Evolutionary conservation across 129 eudicot species (phyloP).

Genomic region (Helianthus tuberosus): DNA sequence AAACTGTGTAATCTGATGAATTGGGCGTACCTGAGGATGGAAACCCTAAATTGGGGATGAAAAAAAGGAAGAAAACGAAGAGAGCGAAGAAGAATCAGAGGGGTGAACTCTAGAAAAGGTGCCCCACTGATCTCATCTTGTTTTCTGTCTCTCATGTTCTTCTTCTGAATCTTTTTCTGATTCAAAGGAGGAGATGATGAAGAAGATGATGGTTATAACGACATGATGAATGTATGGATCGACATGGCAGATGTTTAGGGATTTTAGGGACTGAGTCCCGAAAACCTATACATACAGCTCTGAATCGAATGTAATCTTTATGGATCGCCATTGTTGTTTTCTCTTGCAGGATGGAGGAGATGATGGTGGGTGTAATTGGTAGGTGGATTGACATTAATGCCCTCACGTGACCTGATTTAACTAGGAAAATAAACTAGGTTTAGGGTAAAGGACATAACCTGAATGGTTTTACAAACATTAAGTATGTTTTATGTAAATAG

Average conservation of each 20-base stretch:
- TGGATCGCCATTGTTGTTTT: constrained; percentile 37
- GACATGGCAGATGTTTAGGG: constrained; percentile 43
- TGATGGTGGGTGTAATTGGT: too few species aligned
- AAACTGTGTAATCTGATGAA: background rate
- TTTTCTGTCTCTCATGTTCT: constrained; percentile 21
- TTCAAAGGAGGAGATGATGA: too few species aligned
- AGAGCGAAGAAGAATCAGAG: constrained; percentile 41
- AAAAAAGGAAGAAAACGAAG: constrained; percentile 28
- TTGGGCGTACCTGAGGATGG: constrained; percentile 11
- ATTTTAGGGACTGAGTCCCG: constrained; percentile 42
- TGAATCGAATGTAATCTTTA: constrained; percentile 57
- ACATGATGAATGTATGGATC: too few species aligned
- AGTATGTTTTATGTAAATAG: too few species aligned
- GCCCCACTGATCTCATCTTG: constrained; percentile 45
- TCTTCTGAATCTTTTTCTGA: background rate
- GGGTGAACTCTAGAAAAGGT: constrained; percentile 37
- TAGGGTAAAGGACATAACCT: too few species aligned
- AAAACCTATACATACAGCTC: constrained; percentile 61
- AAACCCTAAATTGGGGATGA: background rate
- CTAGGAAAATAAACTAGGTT: too few species aligned
- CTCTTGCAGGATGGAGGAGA: too few species aligned
- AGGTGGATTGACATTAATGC: too few species aligned
- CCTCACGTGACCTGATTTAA: too few species aligned
- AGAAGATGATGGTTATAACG: too few species aligned
- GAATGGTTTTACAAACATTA: too few species aligned